phyloP scores from a whole-genome alignment of 2,329 filamentous ascomycete genomes.

The Cytospora leucostoma region DNA sequence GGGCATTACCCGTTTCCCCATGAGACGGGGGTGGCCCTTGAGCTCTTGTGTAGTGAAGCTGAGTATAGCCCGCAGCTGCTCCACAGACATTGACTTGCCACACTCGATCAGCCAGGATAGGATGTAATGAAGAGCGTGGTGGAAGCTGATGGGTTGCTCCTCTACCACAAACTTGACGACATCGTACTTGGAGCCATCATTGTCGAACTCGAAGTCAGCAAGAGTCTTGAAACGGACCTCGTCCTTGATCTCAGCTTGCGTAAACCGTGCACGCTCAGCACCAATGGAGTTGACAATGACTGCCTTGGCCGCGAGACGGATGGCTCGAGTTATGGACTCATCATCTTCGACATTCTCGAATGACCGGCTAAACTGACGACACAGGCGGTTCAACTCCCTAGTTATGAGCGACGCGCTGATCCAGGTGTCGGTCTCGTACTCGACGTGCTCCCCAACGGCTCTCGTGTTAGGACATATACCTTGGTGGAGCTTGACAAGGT shows the following conservation, averaged over 20 bases:
- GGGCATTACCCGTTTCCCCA: slow-evolving; percentile 60
- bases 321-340: slow-evolving; percentile 70
- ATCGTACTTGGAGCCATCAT: slow-evolving; percentile 55
- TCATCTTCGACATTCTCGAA: slow-evolving; percentile 72
- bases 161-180: slow-evolving; percentile 89
- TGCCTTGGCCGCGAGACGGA: slow-evolving; percentile 73
- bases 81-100: slow-evolving; percentile 71
- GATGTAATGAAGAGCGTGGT: slow-evolving; percentile 94
- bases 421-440: slow-evolving; percentile 98
- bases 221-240: slow-evolving; percentile 80
- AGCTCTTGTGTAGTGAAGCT: slow-evolving; percentile 73
- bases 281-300: slow-evolving; percentile 90
- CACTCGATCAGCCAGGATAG: slow-evolving; percentile 94
- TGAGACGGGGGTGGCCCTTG: slow-evolving; percentile 62
- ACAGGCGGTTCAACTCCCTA: slow-evolving; percentile 90
- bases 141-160: slow-evolving; percentile 90
- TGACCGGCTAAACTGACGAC: slow-evolving; percentile 82
- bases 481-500: slow-evolving; percentile 93
- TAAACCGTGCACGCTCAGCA: slow-evolving; percentile 82
- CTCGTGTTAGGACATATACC: slow-evolving; percentile 94
- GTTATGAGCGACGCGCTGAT: slow-evolving; percentile 95
- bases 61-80: slow-evolving; percentile 68
- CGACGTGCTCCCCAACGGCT: slow-evolving; percentile 91
- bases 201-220: slow-evolving; percentile 78
- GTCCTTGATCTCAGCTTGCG: slow-evolving; percentile 83